Conservation (phyloP, 148 eudicot genomes). For the Silene uniflora region DNA sequence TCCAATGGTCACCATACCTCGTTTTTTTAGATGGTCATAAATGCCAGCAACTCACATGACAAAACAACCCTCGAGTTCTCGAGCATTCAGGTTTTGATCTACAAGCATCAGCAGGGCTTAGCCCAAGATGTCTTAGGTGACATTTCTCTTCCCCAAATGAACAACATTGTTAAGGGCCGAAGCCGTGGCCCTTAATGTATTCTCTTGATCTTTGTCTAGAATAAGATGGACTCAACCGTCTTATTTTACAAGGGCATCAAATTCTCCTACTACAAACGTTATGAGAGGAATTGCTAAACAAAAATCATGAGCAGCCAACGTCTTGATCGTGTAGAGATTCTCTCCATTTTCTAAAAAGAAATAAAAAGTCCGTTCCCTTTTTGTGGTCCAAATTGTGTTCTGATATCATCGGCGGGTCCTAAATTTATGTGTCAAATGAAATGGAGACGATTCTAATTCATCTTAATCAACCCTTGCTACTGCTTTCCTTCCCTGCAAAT, state of each 20-base stretch:
- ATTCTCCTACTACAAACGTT: no score
- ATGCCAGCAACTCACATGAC: constrained; percentile 18
- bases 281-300: no score
- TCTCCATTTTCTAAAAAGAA: no score
- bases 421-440: no score
- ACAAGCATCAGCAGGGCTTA: constrained; percentile 10
- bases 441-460: no score
- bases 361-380: no score
- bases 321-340: no score
- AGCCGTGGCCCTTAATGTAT: neutral
- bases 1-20: constrained; percentile 22
- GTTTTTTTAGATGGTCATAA: constrained; percentile 10
- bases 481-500: neutral
- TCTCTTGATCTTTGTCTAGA: neutral
- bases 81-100: neutral
- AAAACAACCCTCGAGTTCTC: constrained; percentile 6
- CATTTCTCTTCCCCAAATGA: neutral
- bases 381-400: no score
- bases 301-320: no score
- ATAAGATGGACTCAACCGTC: neutral
- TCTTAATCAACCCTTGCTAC: neutral
- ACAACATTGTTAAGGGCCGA: constrained; percentile 2
- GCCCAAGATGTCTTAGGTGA: neutral
- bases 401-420: no score
- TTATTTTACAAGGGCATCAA: neutral